Conservation (phyloP, 805 yeast genomes). For the Pichia exigua region DNA sequence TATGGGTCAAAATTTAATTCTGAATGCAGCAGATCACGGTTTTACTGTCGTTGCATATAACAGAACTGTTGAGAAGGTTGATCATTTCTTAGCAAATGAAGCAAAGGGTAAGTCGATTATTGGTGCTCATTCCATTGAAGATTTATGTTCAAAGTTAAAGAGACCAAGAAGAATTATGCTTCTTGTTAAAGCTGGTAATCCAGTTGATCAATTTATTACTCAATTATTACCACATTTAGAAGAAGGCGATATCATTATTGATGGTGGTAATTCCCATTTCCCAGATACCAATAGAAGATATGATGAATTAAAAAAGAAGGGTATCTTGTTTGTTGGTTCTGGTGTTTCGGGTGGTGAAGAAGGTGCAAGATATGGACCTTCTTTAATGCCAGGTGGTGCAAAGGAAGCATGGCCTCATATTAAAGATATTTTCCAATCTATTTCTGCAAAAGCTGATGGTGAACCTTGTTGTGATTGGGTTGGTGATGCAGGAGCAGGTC, state of each 20-base stretch:
- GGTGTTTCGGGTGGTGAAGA: conserved; percentile 99
- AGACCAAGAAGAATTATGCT: conserved; percentile 94
- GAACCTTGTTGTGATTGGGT: conserved; percentile 99
- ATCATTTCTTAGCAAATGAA: conserved; percentile 85
- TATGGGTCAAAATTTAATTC: conserved; percentile 97
- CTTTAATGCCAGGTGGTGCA: conserved; percentile 99
- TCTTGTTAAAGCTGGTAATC: conserved; percentile 92
- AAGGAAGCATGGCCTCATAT: conserved; percentile 98
- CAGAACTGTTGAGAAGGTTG: conserved; percentile 96
- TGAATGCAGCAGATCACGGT: conserved; percentile 98
- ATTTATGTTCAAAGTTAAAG: conserved; percentile 81
- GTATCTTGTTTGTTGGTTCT: conserved; percentile 89
- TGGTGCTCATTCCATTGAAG: conserved; percentile 91
- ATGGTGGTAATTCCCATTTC: conserved; percentile 99
- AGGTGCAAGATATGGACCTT: conserved; percentile 99
- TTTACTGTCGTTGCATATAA: conserved; percentile 96
- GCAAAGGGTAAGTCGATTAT: conserved; percentile 96
- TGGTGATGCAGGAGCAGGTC: conserved; percentile 98
- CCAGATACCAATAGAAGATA: conserved; percentile 97
- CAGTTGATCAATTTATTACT: conserved; percentile 87
- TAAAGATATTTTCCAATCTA: conserved; percentile 91
- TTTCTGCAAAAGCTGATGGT: conserved; percentile 93
- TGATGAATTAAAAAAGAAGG: conserved; percentile 80
- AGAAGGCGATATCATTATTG: conserved; percentile 95
- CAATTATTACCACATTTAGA: conserved; percentile 88